Evolutionary conservation across 345 rosid species (phyloP).

Genomic region (Diplotaxis tenuifolia): DNA sequence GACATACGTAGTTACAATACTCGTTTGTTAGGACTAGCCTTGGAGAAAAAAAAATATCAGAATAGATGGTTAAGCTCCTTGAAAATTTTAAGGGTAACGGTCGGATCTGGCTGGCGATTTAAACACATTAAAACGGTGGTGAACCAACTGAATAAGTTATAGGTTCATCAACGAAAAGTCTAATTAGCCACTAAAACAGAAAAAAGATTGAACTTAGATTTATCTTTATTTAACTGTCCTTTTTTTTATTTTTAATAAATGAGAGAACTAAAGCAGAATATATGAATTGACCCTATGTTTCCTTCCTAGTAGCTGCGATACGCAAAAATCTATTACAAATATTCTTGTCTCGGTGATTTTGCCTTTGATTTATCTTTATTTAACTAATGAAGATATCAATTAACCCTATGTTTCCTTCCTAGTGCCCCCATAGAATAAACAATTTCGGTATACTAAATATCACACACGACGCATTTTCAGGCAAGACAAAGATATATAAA

Average conservation of each 20-base stretch:
- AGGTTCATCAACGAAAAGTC: too few relatives aligned
- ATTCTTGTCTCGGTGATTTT: neutral
- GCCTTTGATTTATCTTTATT: neutral
- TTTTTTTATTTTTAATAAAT: too few relatives aligned
- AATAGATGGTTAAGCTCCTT: too few relatives aligned
- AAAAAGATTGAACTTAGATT: too few relatives aligned
- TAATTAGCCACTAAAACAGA: too few relatives aligned
- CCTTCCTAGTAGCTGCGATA: too few relatives aligned
- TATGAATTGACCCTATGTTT: too few relatives aligned
- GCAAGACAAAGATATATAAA: conserved; percentile 5
- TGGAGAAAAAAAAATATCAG: conserved; percentile 40
- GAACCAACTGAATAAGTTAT: too few relatives aligned
- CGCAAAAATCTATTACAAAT: neutral
- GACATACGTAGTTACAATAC: conserved; percentile 59
- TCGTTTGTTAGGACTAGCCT: conserved; percentile 50
- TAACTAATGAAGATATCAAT: conserved; percentile 2
- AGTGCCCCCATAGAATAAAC: neutral
- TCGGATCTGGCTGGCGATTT: too few relatives aligned
- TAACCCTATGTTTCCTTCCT: neutral
- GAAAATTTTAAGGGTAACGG: too few relatives aligned
- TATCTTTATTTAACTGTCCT: too few relatives aligned
- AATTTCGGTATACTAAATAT: conserved; percentile 1
- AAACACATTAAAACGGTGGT: too few relatives aligned
- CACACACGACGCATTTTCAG: conserved; percentile 1
- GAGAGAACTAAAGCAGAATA: neutral